A percentile compares a stretch with the other conserved stretches of the same genome.
These are phyloP conservation scores for Aureoboletus auriporus DNA, from an alignment of 768 basidiomycete genomes.

Conservation along the genomic window DNA sequence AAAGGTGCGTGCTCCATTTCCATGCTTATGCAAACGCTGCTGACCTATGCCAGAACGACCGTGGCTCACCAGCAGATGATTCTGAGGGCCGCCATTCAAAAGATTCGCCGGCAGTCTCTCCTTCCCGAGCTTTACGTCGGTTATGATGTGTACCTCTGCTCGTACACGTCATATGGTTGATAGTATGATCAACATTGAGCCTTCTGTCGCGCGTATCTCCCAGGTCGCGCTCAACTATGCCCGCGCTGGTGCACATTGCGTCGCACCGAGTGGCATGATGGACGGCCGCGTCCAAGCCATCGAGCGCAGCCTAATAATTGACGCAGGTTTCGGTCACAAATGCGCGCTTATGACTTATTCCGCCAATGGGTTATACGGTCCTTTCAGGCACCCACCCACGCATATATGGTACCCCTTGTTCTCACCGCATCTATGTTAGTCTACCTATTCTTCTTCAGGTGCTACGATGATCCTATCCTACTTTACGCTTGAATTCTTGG, in stretches of 20 bases:
- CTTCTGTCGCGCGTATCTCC: conserved; percentile 81
- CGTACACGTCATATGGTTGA: conserved; percentile 96
- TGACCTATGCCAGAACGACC: conserved; percentile 52
- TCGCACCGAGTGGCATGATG: conserved; percentile 99
- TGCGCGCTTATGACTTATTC: conserved; percentile 95
- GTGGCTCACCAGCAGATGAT: conserved; percentile 89
- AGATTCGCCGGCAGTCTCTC: conserved; percentile 50
- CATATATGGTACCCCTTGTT: neutral
- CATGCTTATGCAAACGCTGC: neutral
- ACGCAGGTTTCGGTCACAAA: conserved; percentile 78
- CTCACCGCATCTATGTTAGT: neutral
- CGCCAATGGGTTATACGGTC: conserved; percentile 93
- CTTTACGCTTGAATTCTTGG: neutral
- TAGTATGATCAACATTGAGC: conserved; percentile 70
- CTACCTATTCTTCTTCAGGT: no score
- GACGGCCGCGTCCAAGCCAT: conserved; percentile 90
- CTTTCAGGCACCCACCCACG: conserved; percentile 67
- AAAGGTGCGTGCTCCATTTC: conserved; percentile 51
- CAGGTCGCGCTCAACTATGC: conserved; percentile 92
- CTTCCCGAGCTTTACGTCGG: conserved; percentile 89
- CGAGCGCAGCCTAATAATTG: conserved; percentile 83
- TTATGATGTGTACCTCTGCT: conserved; percentile 98
- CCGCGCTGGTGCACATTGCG: conserved; percentile 90
- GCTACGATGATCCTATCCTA: neutral
- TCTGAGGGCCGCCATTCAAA: conserved; percentile 80